Evolutionary conservation across 1,139 yeast species (phyloP).

Genomic region (Yamadazyma diospyri): DNA sequence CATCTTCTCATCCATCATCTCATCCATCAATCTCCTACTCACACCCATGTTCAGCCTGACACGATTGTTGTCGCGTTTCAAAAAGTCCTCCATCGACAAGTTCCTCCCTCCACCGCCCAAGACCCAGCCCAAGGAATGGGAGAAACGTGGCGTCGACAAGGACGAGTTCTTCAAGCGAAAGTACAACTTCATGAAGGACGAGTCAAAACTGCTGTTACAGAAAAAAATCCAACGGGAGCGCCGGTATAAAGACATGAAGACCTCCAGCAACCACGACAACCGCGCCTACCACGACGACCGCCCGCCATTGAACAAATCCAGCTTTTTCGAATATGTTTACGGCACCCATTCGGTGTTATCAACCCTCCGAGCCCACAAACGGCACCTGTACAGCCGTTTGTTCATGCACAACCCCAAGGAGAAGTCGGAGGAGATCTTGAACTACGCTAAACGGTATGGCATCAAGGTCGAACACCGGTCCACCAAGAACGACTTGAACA

Average conservation of each 20-base stretch:
- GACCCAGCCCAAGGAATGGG: constrained; percentile 33
- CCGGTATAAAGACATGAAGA: constrained; percentile 21
- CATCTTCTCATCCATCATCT: too few species aligned
- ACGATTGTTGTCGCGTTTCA: too few species aligned
- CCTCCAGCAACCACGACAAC: background rate
- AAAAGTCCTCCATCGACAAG: constrained; percentile 11
- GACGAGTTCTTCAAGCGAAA: constrained; percentile 41
- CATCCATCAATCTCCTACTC: too few species aligned
- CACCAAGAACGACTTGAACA: constrained; percentile 56
- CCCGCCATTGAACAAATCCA: constrained; percentile 30
- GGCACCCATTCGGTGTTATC: constrained; percentile 78
- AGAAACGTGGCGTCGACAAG: constrained; percentile 31
- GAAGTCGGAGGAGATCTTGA: constrained; percentile 32
- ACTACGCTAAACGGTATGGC: constrained; percentile 44
- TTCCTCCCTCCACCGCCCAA: constrained; percentile 11
- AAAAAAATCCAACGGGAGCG: constrained; percentile 38
- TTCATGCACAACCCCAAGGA: constrained; percentile 43
- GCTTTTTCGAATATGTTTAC: constrained; percentile 59
- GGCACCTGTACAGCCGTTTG: constrained; percentile 52
- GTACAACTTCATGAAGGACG: constrained; percentile 28
- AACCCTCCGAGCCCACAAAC: constrained; percentile 55
- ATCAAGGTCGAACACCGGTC: constrained; percentile 41
- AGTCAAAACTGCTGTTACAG: constrained; percentile 25
- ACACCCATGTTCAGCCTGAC: too few species aligned
- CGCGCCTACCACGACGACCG: constrained; percentile 8